phyloP scores from a whole-genome alignment of 805 yeast species.

The Metschnikowia baotianmanensis region DNA sequence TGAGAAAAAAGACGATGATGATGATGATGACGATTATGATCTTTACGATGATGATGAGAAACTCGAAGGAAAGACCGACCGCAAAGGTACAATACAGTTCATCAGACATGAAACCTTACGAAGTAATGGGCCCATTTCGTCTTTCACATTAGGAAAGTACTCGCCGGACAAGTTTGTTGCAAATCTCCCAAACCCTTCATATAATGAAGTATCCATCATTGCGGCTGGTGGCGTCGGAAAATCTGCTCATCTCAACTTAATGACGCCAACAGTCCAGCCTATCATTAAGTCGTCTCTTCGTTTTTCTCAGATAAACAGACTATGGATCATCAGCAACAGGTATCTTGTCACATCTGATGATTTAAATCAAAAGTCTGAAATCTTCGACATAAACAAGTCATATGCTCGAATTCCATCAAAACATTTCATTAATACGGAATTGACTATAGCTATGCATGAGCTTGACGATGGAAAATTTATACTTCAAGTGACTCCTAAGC shows the following conservation, averaged over 20 bases:
- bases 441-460: constrained; percentile 67
- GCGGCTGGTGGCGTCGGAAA: constrained; percentile 64
- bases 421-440: constrained; percentile 60
- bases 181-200: constrained; percentile 68
- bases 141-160: constrained; percentile 61
- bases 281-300: constrained; percentile 62
- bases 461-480: constrained; percentile 55
- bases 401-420: constrained; percentile 60
- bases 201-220: constrained; percentile 62
- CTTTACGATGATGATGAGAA: constrained; percentile 34
- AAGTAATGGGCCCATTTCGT: constrained; percentile 72
- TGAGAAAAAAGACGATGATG: constrained; percentile 1
- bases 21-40: constrained; percentile 48
- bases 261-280: constrained; percentile 71
- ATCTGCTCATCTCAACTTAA: constrained; percentile 55
- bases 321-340: constrained; percentile 69
- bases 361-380: constrained; percentile 60
- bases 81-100: constrained; percentile 31
- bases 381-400: constrained; percentile 59
- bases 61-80: constrained; percentile 13
- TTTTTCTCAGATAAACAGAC: constrained; percentile 67
- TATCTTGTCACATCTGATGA: constrained; percentile 73
- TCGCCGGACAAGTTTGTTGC: constrained; percentile 53
- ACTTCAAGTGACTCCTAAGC: constrained; percentile 71
- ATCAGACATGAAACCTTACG: constrained; percentile 50